Base-by-base conservation (phyloP, 179 eudicot genomes). In the Heliamphora pulchella region DNA sequence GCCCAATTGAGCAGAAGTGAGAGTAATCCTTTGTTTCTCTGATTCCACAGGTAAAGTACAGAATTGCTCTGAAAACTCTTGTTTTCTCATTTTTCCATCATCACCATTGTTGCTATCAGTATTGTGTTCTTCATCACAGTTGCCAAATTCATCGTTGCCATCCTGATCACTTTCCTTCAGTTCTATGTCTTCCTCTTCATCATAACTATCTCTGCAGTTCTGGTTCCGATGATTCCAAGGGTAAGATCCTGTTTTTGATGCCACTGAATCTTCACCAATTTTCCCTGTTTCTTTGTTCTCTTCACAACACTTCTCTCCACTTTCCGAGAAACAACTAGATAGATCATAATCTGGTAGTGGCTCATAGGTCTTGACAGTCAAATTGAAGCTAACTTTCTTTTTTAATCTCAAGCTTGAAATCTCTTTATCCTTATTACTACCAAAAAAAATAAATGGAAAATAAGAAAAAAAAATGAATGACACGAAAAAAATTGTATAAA, bases 351-450 rank as follows among this genome's bases (percentile, higher is more conserved):
- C 47, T 3, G 71, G 82, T 5, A 87, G 55, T 64, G 86, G 87
- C 75, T 87, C 89, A 43, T 88, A 88, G 64, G 85, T 84, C 83
- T 80, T 86, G 54, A 91, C 91, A 85, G 87, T 87, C 80, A 89
- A 81, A 82, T 89, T 90, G 83, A 91, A 92, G 81, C 86, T 91
- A 53, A 91, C 94, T 88, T 84, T 89, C 87, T 91, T 92, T 68
- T 75, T 88, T n/a, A 86, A 68, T 41, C 79, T 83, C 4, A 65
- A 46, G 78, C 82, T 86, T 62, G 79, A 72, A 41, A 81, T 66
- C 70, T 85, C 90, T 80, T 84, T 85, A 1, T 74, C 79, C 84
- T 84, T 87, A 43, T 50, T 86, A 80, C 90, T 84, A 10, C 77
- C 53, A n/a, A 57, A 57, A 31, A 68, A 54, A 11, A 43, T 71